A percentile compares a stretch with the other conserved stretches of the same genome.
phyloP scores from a whole-genome alignment of 352 stramenopile genomes.

The Phytopythium delawarense region DNA sequence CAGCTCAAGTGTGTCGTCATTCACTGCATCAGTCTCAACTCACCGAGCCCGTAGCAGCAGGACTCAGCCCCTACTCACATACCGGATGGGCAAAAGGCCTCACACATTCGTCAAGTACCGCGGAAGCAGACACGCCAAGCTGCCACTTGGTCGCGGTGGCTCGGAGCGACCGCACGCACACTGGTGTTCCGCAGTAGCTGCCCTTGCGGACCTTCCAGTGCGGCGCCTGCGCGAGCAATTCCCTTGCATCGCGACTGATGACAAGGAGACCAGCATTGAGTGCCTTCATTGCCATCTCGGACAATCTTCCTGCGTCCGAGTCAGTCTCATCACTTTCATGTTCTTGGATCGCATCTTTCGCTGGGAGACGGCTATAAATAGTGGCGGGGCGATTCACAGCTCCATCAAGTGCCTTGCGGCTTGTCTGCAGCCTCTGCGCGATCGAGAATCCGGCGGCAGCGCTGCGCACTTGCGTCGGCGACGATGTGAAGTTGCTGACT shows the following conservation, averaged over 20 bases:
- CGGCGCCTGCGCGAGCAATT: conserved; percentile 24
- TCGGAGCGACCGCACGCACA: conserved; percentile 37
- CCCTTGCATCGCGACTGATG: conserved; percentile 2
- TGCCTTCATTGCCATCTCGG: background rate
- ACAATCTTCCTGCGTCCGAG: background rate
- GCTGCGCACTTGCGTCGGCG: conserved; percentile 25
- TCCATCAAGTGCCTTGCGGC: background rate
- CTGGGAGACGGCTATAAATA: background rate
- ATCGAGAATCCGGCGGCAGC: conserved; percentile 25
- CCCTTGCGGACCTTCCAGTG: conserved; percentile 33
- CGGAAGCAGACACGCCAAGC: conserved; percentile 29
- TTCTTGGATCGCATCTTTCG: background rate
- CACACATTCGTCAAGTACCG: conserved; percentile 23
- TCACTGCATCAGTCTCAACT: background rate
- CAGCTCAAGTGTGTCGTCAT: background rate
- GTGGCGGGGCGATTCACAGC: background rate
- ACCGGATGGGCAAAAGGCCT: conserved; percentile 35
- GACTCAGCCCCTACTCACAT: background rate
- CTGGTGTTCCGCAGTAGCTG: conserved; percentile 14
- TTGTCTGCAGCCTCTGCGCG: background rate
- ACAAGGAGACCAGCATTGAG: background rate
- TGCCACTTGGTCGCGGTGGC: conserved; percentile 24
- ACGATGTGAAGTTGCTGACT: conserved; percentile 31
- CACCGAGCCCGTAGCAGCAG: background rate
- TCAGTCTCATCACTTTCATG: background rate